These are phyloP conservation scores for Hanseniaspora thailandica DNA, from an alignment of 805 yeast genomes.

Conservation along the genomic window DNA sequence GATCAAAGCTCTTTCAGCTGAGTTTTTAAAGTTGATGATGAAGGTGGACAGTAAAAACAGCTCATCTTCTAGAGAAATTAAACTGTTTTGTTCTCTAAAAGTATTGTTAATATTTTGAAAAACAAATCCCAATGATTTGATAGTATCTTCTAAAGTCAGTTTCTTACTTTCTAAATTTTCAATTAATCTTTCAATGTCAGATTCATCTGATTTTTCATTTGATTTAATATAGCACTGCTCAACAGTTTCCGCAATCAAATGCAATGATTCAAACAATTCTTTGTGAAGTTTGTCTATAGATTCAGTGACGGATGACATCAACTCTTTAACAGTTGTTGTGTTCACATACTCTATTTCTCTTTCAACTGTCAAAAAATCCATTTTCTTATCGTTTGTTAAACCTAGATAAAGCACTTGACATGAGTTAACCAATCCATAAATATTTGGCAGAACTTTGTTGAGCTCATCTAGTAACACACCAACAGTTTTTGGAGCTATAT, in stretches of 20 bases:
- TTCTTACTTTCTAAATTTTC: slow-evolving; percentile 20
- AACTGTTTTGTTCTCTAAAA: slow-evolving; percentile 19
- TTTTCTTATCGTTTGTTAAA: slow-evolving; percentile 23
- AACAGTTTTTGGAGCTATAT: slow-evolving; percentile 34
- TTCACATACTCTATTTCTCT: slow-evolving; percentile 32
- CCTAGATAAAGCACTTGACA: slow-evolving; percentile 37
- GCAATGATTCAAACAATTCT: slow-evolving; percentile 28
- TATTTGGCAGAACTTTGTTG: slow-evolving; percentile 26
- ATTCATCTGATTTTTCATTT: slow-evolving; percentile 28
- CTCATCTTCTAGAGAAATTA: slow-evolving; percentile 38
- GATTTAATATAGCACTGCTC: slow-evolving; percentile 27
- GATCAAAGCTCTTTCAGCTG: slow-evolving; percentile 26
- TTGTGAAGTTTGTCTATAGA: slow-evolving; percentile 30
- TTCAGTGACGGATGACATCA: slow-evolving; percentile 25
- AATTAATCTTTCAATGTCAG: slow-evolving; percentile 16
- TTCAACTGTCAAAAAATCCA: slow-evolving; percentile 20
- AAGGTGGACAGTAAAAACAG: slow-evolving; percentile 41
- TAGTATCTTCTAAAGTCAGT: slow-evolving; percentile 21
- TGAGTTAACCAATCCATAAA: slow-evolving; percentile 37
- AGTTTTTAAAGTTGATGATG: slow-evolving; percentile 36
- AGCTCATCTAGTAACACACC: slow-evolving; percentile 29
- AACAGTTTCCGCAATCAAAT: slow-evolving; percentile 27
- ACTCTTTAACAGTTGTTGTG: slow-evolving; percentile 25
- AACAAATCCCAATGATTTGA: slow-evolving; percentile 13
- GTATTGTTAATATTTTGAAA: slow-evolving; percentile 21